Evolutionary conservation across 371 early-diverging fungal genomes (phyloP).

Genomic region (Apophysomyces trapeziformis): DNA sequence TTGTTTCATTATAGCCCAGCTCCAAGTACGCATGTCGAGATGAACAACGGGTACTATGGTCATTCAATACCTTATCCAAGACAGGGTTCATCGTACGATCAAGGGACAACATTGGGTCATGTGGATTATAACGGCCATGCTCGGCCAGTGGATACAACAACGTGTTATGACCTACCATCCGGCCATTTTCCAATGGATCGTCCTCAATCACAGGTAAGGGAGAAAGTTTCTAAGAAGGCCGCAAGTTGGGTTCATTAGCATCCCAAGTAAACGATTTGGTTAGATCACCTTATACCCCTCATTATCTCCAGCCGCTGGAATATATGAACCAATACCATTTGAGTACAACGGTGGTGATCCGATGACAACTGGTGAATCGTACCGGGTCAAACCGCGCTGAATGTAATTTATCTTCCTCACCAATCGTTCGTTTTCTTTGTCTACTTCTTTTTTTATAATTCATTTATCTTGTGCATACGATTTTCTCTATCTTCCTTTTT

Average conservation of each 20-base stretch:
- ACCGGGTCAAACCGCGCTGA: neutral
- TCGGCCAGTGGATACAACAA: neutral
- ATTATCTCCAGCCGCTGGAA: neutral
- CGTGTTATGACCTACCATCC: neutral
- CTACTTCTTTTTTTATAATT: neutral
- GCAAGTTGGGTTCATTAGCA: neutral
- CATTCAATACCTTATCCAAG: neutral
- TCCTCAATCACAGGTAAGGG: neutral
- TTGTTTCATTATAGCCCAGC: neutral
- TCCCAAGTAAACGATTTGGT: too few relatives aligned
- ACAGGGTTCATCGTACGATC: neutral
- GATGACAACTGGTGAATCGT: constrained; percentile 3
- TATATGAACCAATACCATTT: constrained; percentile 6
- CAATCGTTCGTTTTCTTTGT: neutral
- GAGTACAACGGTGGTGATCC: neutral
- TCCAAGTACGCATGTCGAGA: neutral
- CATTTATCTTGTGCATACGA: neutral
- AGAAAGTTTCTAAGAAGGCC: neutral
- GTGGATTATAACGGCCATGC: neutral
- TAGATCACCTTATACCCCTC: too few relatives aligned
- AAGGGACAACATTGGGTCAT: neutral
- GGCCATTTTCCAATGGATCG: neutral
- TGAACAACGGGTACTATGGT: neutral
- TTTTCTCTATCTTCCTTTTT: neutral
- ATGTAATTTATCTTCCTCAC: neutral